A percentile compares a stretch with the other conserved stretches of the same genome.
Evolutionary conservation across 2,329 filamentous ascomycete species (phyloP).

Genomic region (Trichoderma endophyticum): DNA sequence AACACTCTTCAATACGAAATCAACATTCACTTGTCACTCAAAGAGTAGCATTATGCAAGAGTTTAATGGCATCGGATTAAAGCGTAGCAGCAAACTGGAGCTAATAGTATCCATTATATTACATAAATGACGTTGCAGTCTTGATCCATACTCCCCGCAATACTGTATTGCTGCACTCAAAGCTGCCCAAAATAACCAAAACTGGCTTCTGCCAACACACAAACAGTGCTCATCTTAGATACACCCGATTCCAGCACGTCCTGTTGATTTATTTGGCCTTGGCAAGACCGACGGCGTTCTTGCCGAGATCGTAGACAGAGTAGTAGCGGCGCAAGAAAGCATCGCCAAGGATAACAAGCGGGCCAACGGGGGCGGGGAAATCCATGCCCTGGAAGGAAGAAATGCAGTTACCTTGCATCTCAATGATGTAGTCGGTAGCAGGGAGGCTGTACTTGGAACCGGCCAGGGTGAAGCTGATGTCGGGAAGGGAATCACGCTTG

Average conservation of each 20-base stretch:
- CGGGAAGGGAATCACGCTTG: constrained; percentile 78
- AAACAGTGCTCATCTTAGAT: neutral
- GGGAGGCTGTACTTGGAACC: constrained; percentile 92
- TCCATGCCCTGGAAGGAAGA: constrained; percentile 98
- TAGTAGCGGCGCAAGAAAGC: constrained; percentile 83
- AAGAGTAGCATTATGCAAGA: neutral
- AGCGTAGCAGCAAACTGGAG: neutral
- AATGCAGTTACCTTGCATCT: constrained; percentile 93
- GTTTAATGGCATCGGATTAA: neutral
- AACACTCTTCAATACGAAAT: neutral
- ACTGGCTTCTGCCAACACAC: neutral
- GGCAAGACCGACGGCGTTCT: constrained; percentile 83
- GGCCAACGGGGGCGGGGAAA: constrained; percentile 80
- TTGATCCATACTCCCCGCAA: constrained; percentile 8
- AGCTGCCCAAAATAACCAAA: constrained; percentile 7
- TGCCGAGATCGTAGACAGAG: constrained; percentile 93
- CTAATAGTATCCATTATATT: constrained; percentile 15
- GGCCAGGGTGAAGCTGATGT: constrained; percentile 84
- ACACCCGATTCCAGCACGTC: neutral
- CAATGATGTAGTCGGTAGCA: constrained; percentile 90
- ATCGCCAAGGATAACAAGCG: constrained; percentile 91
- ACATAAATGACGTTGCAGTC: constrained; percentile 21
- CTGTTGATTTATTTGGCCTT: constrained; percentile 60
- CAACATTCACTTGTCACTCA: neutral
- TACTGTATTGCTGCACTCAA: neutral